These are phyloP conservation scores for Lachnellula subtilissima DNA, from an alignment of 2,329 filamentous ascomycete species.

Conservation along the genomic window DNA sequence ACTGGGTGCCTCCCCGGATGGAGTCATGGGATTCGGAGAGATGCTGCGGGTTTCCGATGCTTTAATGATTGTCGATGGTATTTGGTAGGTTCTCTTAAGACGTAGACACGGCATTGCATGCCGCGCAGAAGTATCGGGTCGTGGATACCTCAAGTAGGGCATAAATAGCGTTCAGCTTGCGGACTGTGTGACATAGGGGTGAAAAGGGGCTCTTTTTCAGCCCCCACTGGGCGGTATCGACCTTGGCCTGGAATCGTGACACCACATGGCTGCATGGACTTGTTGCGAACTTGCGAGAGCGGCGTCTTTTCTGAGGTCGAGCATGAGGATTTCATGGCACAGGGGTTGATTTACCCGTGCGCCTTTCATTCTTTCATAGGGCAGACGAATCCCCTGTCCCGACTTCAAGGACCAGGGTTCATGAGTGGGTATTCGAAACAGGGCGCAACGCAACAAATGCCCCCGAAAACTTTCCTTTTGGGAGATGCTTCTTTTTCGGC, in stretches of 20 bases:
- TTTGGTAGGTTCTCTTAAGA: no score
- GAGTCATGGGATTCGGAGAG: neutral
- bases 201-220: neutral
- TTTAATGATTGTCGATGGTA: neutral
- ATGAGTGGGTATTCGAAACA: neutral
- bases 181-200: neutral
- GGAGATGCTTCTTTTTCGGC: neutral
- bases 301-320: neutral
- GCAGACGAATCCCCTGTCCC: neutral
- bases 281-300: neutral
- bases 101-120: neutral
- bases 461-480: neutral
- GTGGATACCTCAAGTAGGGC: neutral
- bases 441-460: neutral
- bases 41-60: neutral
- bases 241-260: no score
- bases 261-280: neutral
- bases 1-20: neutral
- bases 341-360: slow-evolving; percentile 1
- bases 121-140: neutral
- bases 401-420: no score
- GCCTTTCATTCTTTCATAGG: slow-evolving; percentile 2
- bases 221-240: no score
- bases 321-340: slow-evolving; percentile 7
- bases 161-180: neutral